These are phyloP conservation scores for Penicillium ucsense DNA, from an alignment of 495 filamentous ascomycete species.

Conservation along the genomic window DNA sequence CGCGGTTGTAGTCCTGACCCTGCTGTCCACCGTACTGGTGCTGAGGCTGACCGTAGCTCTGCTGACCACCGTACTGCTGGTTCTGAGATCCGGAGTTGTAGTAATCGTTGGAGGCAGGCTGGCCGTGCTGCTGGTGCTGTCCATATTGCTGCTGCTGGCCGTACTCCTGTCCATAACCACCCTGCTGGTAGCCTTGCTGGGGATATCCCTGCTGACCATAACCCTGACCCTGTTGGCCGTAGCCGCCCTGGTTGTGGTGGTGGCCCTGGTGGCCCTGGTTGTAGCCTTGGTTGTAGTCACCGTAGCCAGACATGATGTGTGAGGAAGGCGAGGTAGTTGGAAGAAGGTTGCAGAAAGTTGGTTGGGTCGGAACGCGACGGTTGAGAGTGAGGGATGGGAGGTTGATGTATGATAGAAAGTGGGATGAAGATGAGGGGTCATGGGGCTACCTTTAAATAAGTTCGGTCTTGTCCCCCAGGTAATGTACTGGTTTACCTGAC, in stretches of 20 bases:
- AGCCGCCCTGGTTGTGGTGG: constrained; percentile 23
- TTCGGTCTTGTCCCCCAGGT: not conserved
- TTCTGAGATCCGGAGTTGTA: constrained; percentile 19
- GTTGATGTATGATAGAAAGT: not conserved
- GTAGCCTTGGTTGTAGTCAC: constrained; percentile 32
- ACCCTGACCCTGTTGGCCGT: constrained; percentile 14
- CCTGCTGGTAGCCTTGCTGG: constrained; percentile 19
- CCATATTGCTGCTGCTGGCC: constrained; percentile 12
- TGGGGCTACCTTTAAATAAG: constrained; percentile 14
- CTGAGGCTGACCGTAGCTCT: constrained; percentile 15
- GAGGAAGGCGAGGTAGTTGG: constrained; percentile 1
- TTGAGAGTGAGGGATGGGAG: constrained; percentile 9
- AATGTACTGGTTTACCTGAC: not conserved
- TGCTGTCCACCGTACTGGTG: constrained; percentile 13
- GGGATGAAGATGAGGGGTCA: constrained; percentile 5
- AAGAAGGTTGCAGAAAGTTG: constrained; percentile 1
- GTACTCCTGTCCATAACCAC: constrained; percentile 18
- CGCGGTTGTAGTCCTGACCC: constrained; percentile 19
- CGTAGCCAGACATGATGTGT: constrained; percentile 33
- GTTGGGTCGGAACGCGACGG: not conserved
- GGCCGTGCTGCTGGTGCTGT: not conserved
- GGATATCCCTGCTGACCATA: constrained; percentile 3
- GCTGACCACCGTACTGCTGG: constrained; percentile 9
- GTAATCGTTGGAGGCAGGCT: constrained; percentile 19
- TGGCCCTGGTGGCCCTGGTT: too few relatives aligned